These are phyloP conservation scores for Thymus quinquecostatus DNA, from an alignment of 257 asterid genomes.

Conservation along the genomic window DNA sequence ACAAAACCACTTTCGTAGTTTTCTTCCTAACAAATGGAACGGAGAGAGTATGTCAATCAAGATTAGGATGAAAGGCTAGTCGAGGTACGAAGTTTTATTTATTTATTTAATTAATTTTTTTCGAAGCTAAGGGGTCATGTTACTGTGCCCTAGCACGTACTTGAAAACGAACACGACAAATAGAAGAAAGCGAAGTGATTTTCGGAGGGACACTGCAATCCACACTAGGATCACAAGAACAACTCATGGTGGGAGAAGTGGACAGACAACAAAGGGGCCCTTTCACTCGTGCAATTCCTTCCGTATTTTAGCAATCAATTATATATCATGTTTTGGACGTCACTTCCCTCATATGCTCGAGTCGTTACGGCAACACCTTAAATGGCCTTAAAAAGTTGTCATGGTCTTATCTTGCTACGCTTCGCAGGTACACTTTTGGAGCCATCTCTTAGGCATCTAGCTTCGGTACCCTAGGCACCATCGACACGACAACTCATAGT, in stretches of 20 bases:
- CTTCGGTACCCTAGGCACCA: not conserved
- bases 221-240: constrained; percentile 15
- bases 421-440: constrained; percentile 27
- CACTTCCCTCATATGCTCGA: constrained; percentile 25
- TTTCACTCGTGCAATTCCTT: constrained; percentile 31
- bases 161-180: constrained; percentile 10
- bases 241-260: constrained; percentile 2
- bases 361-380: constrained; percentile 30
- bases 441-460: constrained; percentile 19
- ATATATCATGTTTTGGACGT: constrained; percentile 7
- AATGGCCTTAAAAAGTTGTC: constrained; percentile 16
- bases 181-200: constrained; percentile 11
- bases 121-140: constrained; percentile 19
- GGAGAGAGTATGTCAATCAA: no score
- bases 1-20: constrained; percentile 23
- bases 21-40: constrained; percentile 23
- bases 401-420: constrained; percentile 20
- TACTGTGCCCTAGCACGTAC: constrained; percentile 3
- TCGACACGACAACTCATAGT: not conserved
- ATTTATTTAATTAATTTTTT: no score
- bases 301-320: constrained; percentile 2
- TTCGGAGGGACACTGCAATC: constrained; percentile 16
- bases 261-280: constrained; percentile 29
- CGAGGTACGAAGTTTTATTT: not conserved
- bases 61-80: not conserved